These are phyloP conservation scores for Fragilaria radians DNA, from an alignment of 108 stramenopile genomes.

Conservation along the genomic window DNA sequence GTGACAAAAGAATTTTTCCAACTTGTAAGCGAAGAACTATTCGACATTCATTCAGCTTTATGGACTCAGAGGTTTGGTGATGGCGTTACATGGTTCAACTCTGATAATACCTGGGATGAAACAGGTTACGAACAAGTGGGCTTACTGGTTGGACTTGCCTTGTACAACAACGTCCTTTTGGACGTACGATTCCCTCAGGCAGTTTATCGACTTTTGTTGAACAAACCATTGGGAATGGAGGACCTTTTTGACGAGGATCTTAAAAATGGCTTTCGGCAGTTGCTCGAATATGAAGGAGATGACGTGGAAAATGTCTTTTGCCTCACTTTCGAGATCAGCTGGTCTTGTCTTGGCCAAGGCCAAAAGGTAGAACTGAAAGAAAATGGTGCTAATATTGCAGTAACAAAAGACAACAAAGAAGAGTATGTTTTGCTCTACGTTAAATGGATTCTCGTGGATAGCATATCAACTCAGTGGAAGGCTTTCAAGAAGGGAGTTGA, in stretches of 20 bases:
- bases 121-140: constrained; percentile 79
- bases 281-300: constrained; percentile 80
- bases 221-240: constrained; percentile 58
- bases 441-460: constrained; percentile 77
- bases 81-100: constrained; percentile 83
- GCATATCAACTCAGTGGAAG: constrained; percentile 63
- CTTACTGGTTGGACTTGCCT: constrained; percentile 78
- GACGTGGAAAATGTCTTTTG: constrained; percentile 88
- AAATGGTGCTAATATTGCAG: constrained; percentile 67
- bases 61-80: constrained; percentile 66
- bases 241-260: constrained; percentile 86
- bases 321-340: constrained; percentile 62
- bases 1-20: constrained; percentile 95
- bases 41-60: constrained; percentile 83
- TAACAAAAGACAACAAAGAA: constrained; percentile 75
- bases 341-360: constrained; percentile 62
- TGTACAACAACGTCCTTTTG: constrained; percentile 86
- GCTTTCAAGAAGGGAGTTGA: constrained; percentile 72
- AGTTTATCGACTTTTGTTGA: constrained; percentile 83
- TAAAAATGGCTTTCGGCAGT: constrained; percentile 58
- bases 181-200: constrained; percentile 85
- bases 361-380: constrained; percentile 73
- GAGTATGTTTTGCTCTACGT: constrained; percentile 86
- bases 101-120: constrained; percentile 74
- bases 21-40: constrained; percentile 73